Evolutionary conservation across 805 yeast species (phyloP), one percentile per base, ranked within the genome.

Genomic region (Nakazawaea wyomingensis): DNA sequence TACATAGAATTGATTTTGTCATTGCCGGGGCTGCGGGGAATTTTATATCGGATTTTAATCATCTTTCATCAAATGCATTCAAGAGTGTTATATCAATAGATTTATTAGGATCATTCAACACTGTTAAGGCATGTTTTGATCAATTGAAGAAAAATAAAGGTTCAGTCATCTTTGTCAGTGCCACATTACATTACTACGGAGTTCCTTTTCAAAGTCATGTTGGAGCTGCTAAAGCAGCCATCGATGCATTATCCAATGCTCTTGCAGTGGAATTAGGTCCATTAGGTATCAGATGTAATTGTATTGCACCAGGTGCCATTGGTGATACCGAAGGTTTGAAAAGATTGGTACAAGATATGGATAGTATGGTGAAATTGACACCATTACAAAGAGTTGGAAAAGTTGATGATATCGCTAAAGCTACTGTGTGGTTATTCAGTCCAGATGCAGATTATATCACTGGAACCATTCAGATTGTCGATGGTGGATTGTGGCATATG

Each of bases 11-110:
- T 46, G 97, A 90, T 64, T 85, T 62, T 59, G 95, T 90, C 27
- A 85, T 90, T 59, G 90, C 93, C 34, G 97, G 97, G 9, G 97
- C 98, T 2, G 97, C 97, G 3, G 97, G 98, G 7, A 91, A 91
- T 67, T 90, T 91, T 59, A 60, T 91, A 42, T 66, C 87, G 27
- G 93, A 87, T 60, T 78, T 89, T 64, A 80, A 82, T 55, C 81
- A 80, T 53, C 66, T 90, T 50, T 81, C 91, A 2, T 57, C 91
- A 17, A 88, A 89, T 57, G 97, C 96, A 5, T 90, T 90, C 71
- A 85, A 85, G 61, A 72, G 95, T 0, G 97, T 90, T 20, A 71
- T 90, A 18, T 83, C 82, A 31, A 91, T 90, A 50, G 98, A 91
- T 61, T 68, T 91, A 38, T 61, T 90, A 36, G 98, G 98, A 10